phyloP scores from a whole-genome alignment of 139 green algal species.

The Parachlorella kessleri region DNA sequence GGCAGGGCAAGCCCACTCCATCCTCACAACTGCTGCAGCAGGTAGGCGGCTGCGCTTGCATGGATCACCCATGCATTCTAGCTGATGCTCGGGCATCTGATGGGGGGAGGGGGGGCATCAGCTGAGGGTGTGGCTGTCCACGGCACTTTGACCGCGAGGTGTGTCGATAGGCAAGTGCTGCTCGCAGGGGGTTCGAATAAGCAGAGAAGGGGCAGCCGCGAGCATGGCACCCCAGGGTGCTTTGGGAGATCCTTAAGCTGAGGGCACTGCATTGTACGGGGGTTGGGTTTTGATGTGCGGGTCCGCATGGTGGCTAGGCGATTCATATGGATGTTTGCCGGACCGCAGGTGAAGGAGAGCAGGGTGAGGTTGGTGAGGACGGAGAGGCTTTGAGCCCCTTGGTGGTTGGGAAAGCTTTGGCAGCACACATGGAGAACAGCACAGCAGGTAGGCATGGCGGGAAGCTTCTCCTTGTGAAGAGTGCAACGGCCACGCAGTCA shows the following conservation, averaged over 20 bases:
- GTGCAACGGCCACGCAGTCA: not conserved
- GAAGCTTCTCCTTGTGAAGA: not conserved
- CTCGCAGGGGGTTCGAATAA: too few relatives aligned
- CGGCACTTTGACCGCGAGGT: not conserved
- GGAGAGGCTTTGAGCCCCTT: constrained; percentile 25
- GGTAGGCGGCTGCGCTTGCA: not conserved
- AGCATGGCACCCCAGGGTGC: too few relatives aligned
- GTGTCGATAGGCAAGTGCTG: too few relatives aligned
- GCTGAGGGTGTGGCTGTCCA: not conserved
- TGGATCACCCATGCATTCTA: not conserved
- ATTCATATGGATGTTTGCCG: too few relatives aligned
- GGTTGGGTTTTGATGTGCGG: not conserved
- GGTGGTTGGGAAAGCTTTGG: not conserved
- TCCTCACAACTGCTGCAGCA: constrained; percentile 19
- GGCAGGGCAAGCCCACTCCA: constrained; percentile 18
- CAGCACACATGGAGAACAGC: not conserved
- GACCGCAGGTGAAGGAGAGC: constrained; percentile 21
- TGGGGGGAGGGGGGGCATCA: not conserved
- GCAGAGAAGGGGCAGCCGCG: too few relatives aligned
- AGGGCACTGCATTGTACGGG: too few relatives aligned
- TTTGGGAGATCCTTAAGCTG: too few relatives aligned
- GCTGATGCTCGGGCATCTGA: not conserved
- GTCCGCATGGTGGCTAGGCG: not conserved
- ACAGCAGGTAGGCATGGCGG: too few relatives aligned
- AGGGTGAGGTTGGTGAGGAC: constrained; percentile 1